These are phyloP conservation scores for Hirsutella minnesotensis DNA, from an alignment of 2,329 filamentous ascomycete species.

Conservation along the genomic window DNA sequence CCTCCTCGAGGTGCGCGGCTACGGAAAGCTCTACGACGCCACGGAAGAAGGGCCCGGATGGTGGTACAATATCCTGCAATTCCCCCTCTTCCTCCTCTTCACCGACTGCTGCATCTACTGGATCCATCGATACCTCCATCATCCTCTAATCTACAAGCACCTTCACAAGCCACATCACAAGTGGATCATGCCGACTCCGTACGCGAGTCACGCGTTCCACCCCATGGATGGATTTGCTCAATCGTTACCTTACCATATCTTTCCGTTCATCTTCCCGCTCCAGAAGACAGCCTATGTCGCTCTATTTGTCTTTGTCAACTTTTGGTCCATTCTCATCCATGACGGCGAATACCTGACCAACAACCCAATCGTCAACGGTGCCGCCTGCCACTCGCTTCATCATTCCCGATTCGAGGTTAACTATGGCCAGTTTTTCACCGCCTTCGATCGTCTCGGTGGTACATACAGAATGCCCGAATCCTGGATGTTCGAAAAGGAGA, in stretches of 20 bases:
- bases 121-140: slow-evolving; percentile 79
- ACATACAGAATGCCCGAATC: slow-evolving; percentile 80
- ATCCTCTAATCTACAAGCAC: slow-evolving; percentile 65
- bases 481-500: slow-evolving; percentile 73
- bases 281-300: slow-evolving; percentile 81
- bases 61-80: slow-evolving; percentile 73
- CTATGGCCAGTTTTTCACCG: slow-evolving; percentile 87
- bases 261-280: slow-evolving; percentile 83
- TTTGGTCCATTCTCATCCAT: slow-evolving; percentile 95
- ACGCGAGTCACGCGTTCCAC: slow-evolving; percentile 88
- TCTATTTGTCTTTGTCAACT: slow-evolving; percentile 85
- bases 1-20: slow-evolving; percentile 70
- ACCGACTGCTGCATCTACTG: slow-evolving; percentile 88
- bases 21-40: slow-evolving; percentile 79
- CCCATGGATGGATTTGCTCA: slow-evolving; percentile 85
- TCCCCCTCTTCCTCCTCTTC: slow-evolving; percentile 78
- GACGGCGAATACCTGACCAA: slow-evolving; percentile 92
- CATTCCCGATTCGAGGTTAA: slow-evolving; percentile 54
- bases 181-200: slow-evolving; percentile 98
- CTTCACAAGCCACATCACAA: slow-evolving; percentile 98
- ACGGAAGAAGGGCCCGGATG: slow-evolving; percentile 60
- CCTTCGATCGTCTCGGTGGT: slow-evolving; percentile 80
- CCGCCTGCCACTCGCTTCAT: slow-evolving; percentile 75
- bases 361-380: slow-evolving; percentile 84
- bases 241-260: slow-evolving; percentile 83